phyloP scores from a whole-genome alignment of 1,139 yeast species.

The Taiozyma sp. region DNA sequence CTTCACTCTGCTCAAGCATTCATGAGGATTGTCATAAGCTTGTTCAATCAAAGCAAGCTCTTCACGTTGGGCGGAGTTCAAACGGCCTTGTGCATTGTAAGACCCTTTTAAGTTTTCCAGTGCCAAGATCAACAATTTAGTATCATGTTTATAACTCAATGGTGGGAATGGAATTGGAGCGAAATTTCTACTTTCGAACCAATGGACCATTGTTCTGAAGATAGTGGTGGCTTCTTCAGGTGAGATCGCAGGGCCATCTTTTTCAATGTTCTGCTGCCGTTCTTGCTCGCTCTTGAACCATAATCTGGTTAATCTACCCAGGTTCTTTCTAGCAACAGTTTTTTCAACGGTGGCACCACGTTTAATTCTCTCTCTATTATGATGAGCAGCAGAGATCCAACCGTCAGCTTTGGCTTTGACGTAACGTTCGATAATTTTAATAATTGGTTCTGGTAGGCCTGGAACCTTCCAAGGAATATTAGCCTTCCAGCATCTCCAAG shows the following conservation, averaged over 20 bases:
- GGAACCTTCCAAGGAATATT: constrained; percentile 98
- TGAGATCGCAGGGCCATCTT: constrained; percentile 82
- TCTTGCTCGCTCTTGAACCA: constrained; percentile 95
- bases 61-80: constrained; percentile 86
- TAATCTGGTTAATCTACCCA: constrained; percentile 85
- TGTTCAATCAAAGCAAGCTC: constrained; percentile 92
- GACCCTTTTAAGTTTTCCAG: constrained; percentile 83
- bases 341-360: constrained; percentile 91
- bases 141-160: constrained; percentile 85
- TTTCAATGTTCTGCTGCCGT: constrained; percentile 73
- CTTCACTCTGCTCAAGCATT: constrained; percentile 80
- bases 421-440: constrained; percentile 79
- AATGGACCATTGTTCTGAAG: constrained; percentile 82
- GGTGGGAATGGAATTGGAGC: constrained; percentile 95
- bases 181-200: constrained; percentile 87
- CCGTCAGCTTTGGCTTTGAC: constrained; percentile 96
- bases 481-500: constrained; percentile 99
- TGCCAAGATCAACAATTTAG: constrained; percentile 83
- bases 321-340: constrained; percentile 87
- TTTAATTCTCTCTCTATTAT: constrained; percentile 82
- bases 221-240: constrained; percentile 88
- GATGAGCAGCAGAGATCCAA: constrained; percentile 93
- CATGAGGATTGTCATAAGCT: constrained; percentile 96
- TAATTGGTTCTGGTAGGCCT: constrained; percentile 90
- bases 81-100: constrained; percentile 75